phyloP scores from a whole-genome alignment of 1,139 yeast species.

The Debaryomyces subglobosus region DNA sequence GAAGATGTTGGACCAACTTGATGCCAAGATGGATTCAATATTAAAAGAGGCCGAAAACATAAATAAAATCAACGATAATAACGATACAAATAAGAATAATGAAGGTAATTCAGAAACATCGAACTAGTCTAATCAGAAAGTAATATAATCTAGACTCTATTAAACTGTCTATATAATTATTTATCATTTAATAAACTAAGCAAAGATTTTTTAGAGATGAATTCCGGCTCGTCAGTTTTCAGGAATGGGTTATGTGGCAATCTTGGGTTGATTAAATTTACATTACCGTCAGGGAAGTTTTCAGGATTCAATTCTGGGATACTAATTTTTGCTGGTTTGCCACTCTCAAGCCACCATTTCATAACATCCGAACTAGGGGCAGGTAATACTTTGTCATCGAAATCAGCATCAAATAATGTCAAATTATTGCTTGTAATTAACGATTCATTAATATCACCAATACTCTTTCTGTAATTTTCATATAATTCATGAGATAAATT shows the following conservation, averaged over 20 bases:
- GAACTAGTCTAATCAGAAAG: not conserved
- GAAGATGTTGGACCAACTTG: constrained; percentile 46
- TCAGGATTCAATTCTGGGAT: constrained; percentile 43
- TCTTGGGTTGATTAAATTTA: constrained; percentile 62
- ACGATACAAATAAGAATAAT: constrained; percentile 5
- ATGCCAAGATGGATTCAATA: constrained; percentile 48
- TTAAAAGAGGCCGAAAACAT: constrained; percentile 42
- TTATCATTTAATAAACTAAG: constrained; percentile 22
- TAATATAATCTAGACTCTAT: constrained; percentile 3
- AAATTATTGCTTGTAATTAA: constrained; percentile 33
- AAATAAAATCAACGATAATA: constrained; percentile 7
- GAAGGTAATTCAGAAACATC: not conserved
- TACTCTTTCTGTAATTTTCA: constrained; percentile 50
- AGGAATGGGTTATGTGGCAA: constrained; percentile 74
- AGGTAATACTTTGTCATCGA: constrained; percentile 54
- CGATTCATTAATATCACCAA: constrained; percentile 46
- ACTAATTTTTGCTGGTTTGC: constrained; percentile 70
- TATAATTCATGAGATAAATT: constrained; percentile 64
- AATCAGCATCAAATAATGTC: constrained; percentile 31
- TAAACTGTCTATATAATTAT: constrained; percentile 2
- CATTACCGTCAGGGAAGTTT: constrained; percentile 34
- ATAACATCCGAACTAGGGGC: constrained; percentile 83
- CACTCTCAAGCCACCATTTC: constrained; percentile 93
- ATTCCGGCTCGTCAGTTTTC: constrained; percentile 36
- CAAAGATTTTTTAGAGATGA: constrained; percentile 30